phyloP scores from a whole-genome alignment of 2,329 filamentous ascomycete species.

The Fusarium subtropicale region DNA sequence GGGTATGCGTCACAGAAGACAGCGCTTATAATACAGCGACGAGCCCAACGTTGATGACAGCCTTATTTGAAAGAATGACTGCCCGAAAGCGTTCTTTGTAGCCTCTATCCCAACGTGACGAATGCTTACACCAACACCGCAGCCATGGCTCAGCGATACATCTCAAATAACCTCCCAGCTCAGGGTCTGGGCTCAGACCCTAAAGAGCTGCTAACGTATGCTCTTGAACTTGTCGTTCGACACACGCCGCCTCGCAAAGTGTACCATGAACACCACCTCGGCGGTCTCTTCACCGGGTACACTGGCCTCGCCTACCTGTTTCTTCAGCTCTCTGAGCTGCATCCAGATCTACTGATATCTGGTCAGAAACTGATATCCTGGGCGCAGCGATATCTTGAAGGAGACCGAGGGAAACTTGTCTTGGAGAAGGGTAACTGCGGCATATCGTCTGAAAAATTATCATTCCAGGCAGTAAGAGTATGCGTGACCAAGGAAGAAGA shows the following conservation, averaged over 20 bases:
- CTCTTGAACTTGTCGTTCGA: constrained; percentile 54
- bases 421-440: constrained; percentile 61
- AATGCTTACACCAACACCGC: constrained; percentile 6
- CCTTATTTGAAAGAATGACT: constrained; percentile 17
- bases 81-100: constrained; percentile 3
- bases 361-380: constrained; percentile 58
- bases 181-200: constrained; percentile 48
- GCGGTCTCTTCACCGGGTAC: constrained; percentile 65
- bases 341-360: constrained; percentile 58
- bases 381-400: constrained; percentile 61
- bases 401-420: constrained; percentile 49
- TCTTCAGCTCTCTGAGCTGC: constrained; percentile 58
- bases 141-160: constrained; percentile 49
- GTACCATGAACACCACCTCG: constrained; percentile 52
- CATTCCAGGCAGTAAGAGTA: constrained; percentile 59
- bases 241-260: constrained; percentile 52
- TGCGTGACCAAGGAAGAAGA: constrained; percentile 55
- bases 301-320: constrained; percentile 69
- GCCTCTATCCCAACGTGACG: constrained; percentile 1
- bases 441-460: constrained; percentile 61
- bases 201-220: constrained; percentile 47
- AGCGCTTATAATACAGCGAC: constrained; percentile 27
- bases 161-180: constrained; percentile 51
- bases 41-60: constrained; percentile 22
- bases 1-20: constrained; percentile 39